These are phyloP conservation scores for Aspergillus proliferans DNA, from an alignment of 2,329 filamentous ascomycete species.

Conservation along the genomic window DNA sequence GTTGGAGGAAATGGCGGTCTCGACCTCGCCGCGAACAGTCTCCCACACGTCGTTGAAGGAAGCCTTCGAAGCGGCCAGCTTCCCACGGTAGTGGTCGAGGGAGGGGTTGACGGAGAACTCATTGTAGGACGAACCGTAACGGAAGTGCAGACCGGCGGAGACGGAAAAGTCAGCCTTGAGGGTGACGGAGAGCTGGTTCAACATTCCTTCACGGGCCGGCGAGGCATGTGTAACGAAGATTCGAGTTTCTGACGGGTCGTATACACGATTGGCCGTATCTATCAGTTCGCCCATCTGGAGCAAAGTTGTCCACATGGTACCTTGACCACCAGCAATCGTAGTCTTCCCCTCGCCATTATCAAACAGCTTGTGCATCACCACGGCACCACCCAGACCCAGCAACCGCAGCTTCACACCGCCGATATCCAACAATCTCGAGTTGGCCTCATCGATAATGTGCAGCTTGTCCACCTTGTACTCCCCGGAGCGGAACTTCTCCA, in stretches of 20 bases:
- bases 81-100: constrained; percentile 95
- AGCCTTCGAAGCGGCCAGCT: constrained; percentile 93
- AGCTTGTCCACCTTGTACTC: constrained; percentile 98
- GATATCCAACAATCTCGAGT: constrained; percentile 88
- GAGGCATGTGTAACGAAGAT: constrained; percentile 96
- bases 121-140: constrained; percentile 98
- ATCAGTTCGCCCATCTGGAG: constrained; percentile 97
- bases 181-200: constrained; percentile 96
- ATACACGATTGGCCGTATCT: constrained; percentile 95
- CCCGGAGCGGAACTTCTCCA: constrained; percentile 94
- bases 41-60: constrained; percentile 99
- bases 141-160: constrained; percentile 94
- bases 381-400: constrained; percentile 86
- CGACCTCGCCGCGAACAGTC: constrained; percentile 92
- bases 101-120: constrained; percentile 99
- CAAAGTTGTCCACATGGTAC: constrained; percentile 98
- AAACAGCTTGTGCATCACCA: constrained; percentile 99
- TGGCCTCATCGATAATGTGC: constrained; percentile 97
- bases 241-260: constrained; percentile 94
- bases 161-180: constrained; percentile 98
- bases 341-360: constrained; percentile 97
- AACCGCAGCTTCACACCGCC: constrained; percentile 94
- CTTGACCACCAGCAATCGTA: constrained; percentile 95
- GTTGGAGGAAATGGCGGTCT: constrained; percentile 88
- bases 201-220: constrained; percentile 86